Conservation (phyloP, 768 basidiomycete genomes). For the Coprinellus micaceus region DNA sequence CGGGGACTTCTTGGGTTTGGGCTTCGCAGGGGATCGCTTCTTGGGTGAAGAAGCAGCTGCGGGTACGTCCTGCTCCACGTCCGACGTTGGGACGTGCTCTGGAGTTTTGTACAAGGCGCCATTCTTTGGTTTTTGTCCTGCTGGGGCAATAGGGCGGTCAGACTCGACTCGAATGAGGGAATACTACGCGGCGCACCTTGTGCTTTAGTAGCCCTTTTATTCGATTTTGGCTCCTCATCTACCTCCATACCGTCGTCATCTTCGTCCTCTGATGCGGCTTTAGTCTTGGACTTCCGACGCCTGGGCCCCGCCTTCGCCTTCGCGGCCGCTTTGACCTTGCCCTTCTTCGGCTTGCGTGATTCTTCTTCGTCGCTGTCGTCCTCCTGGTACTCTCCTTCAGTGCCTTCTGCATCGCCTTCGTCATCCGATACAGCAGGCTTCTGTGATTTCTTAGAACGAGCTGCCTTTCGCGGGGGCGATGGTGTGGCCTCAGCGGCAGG, state of each 20-base stretch:
- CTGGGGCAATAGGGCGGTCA: no score
- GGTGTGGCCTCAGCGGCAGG: neutral
- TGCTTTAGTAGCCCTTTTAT: no score
- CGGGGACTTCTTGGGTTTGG: neutral
- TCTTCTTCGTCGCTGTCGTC: slow-evolving; percentile 10
- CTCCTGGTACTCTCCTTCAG: neutral
- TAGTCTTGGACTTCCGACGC: slow-evolving; percentile 2
- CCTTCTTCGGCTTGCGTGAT: slow-evolving; percentile 14
- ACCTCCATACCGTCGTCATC: no score
- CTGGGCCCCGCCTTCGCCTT: no score
- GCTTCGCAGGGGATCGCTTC: neutral
- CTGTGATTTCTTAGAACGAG: slow-evolving; percentile 10
- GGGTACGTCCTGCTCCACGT: slow-evolving; percentile 25
- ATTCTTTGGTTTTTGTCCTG: slow-evolving; percentile 15
- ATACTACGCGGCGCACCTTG: no score
- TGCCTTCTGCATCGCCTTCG: slow-evolving; percentile 5
- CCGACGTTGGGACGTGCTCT: slow-evolving; percentile 35
- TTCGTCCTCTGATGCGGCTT: no score
- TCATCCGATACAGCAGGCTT: slow-evolving; percentile 3
- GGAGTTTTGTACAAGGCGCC: slow-evolving; percentile 34
- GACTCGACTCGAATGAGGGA: no score
- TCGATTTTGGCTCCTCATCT: no score
- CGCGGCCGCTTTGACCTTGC: neutral
- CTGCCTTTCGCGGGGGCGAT: neutral
- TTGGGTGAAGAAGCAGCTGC: neutral